Evolutionary conservation across 192 early-diverging fungal species (phyloP).

Genomic region (Chytriomyces sp.): DNA sequence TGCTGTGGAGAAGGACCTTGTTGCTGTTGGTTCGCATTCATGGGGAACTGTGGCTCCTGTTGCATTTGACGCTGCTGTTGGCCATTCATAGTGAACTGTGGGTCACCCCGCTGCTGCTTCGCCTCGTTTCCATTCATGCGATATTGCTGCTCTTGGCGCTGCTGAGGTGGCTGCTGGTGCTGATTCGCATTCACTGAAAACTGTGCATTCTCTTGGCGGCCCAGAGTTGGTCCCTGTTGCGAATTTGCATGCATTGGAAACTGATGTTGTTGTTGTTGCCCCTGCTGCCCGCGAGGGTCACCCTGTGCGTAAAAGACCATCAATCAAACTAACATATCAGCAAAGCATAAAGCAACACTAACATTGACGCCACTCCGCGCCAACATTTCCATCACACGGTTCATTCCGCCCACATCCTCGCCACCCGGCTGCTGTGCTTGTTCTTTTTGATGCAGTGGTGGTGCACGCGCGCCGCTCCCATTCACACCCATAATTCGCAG

Average conservation of each 20-base stretch:
- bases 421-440: not conserved
- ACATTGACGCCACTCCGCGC: not conserved
- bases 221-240: too few relatives aligned
- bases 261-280: slow-evolving; percentile 9
- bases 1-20: too few relatives aligned
- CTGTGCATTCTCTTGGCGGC: not conserved
- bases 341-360: not conserved
- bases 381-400: slow-evolving; percentile 23
- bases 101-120: too few relatives aligned
- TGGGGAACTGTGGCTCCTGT: not conserved
- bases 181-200: not conserved
- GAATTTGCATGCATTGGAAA: too few relatives aligned
- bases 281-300: not conserved
- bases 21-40: not conserved
- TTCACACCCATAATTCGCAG: slow-evolving; percentile 17
- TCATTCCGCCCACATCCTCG: not conserved
- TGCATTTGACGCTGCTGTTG: slow-evolving; percentile 1
- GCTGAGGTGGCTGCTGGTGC: not conserved
- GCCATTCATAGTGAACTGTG: too few relatives aligned
- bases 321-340: not conserved
- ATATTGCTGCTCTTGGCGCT: not conserved
- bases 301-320: not conserved
- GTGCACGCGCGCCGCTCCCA: not conserved
- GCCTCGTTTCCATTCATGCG: too few relatives aligned
- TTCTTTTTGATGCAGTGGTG: not conserved